phyloP scores from a whole-genome alignment of 179 eudicot species.

The Heliamphora pulchella region DNA sequence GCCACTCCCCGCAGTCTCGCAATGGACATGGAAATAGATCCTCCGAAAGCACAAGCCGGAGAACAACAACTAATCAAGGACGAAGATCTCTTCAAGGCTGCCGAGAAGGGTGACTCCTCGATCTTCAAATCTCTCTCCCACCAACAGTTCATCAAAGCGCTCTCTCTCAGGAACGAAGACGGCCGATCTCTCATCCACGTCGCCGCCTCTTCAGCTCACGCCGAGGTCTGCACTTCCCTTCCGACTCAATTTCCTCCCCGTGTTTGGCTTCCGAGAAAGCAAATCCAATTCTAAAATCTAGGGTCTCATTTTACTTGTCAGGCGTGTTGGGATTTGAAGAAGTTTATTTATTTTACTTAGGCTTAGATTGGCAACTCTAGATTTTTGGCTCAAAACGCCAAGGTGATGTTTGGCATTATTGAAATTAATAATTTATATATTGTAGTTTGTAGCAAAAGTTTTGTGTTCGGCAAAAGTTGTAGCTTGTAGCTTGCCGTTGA shows the following conservation, averaged over 20 bases:
- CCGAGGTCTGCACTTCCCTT: conserved; percentile 30
- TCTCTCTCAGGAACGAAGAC: conserved; percentile 87
- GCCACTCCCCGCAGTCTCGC: not conserved
- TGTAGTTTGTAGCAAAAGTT: too few relatives aligned
- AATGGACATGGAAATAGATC: conserved; percentile 47
- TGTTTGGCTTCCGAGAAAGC: too few relatives aligned
- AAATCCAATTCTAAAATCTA: too few relatives aligned
- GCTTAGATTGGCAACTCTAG: too few relatives aligned
- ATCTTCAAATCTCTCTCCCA: conserved; percentile 50
- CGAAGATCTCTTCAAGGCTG: conserved; percentile 76
- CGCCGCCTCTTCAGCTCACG: conserved; percentile 54
- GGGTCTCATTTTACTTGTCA: too few relatives aligned
- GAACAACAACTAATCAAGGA: conserved; percentile 18
- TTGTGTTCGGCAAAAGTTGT: too few relatives aligned
- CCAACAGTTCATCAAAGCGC: conserved; percentile 33
- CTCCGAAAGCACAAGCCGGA: conserved; percentile 7
- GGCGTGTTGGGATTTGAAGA: too few relatives aligned
- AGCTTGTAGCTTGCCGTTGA: too few relatives aligned
- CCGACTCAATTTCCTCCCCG: not conserved
- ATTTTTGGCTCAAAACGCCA: too few relatives aligned
- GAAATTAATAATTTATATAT: too few relatives aligned
- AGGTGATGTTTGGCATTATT: too few relatives aligned
- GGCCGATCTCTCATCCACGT: conserved; percentile 90
- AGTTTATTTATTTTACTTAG: too few relatives aligned
- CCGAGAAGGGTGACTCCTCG: conserved; percentile 57